Evolutionary conservation across 495 filamentous ascomycete species (phyloP), one percentile per base, ranked within the genome.

Genomic region (Daldinia grandis): DNA sequence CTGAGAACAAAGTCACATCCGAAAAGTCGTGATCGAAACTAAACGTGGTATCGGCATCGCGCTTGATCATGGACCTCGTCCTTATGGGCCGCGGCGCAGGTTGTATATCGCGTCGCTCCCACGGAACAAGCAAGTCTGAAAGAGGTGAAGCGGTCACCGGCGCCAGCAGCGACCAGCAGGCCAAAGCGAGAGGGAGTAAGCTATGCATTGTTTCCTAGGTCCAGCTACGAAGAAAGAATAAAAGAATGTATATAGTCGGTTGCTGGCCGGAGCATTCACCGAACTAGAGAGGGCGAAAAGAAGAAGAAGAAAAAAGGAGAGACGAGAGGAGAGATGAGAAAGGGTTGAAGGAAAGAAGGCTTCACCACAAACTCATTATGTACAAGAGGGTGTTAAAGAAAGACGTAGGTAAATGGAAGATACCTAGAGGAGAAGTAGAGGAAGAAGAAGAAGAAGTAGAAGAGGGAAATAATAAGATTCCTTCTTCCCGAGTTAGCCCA

Each of bases 21-120:
- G 47, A 64, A 17, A 49, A 63, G 5, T 65, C 59, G 30, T 75
- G 74, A 10, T 35, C 63, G 42, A 76, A n/a, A 17, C 68, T 53
- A 6, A 76, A 76, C 0, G 56, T 71, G 4, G 66, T 69, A 44
- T 70, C 65, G 19, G 71, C 71, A 57, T 74, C 71, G 8, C 71
- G 66, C 44, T 59, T 70, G 30, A 70, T 33, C 53, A 70, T 56
- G 12, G 63, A 25, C 25, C 66, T 53, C 25, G 27, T 30, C 12
- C 27, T 27, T 57, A 62, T 15, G 51, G 10, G 59, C 47, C 38
- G 61, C 35, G 33, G 31, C 14, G 27, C 33, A 25, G 60, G 55
- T 4, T 67, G 40, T 5, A 57, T 27, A 56, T 66, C 66, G 1
- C 51, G 61, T 28, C 17, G 57, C 0, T 30, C 31, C 21, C 27